Percentiles rank a stretch among this genome's conserved stretches.
Conservation (phyloP, 2,329 filamentous ascomycete genomes). For the Neofusicoccum umdonicola region DNA sequence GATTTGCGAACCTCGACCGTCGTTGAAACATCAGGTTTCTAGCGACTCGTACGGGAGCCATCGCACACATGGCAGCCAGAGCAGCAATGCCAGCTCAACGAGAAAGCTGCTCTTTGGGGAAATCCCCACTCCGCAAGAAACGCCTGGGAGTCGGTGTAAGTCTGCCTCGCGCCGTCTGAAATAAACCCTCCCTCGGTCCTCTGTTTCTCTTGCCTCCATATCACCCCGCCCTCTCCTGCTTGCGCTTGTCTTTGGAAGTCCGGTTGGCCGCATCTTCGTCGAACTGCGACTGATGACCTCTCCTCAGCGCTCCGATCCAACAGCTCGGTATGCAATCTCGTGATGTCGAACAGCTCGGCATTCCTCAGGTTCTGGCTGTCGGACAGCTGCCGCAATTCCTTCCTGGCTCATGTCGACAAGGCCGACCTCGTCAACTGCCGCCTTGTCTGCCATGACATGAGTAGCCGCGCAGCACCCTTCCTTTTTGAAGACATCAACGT, state of each 20-base stretch:
- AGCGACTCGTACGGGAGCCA: slow-evolving; percentile 17
- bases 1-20: slow-evolving; percentile 35
- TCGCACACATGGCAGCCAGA: slow-evolving; percentile 32
- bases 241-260: not conserved
- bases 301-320: slow-evolving; percentile 43
- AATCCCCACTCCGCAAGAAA: slow-evolving; percentile 45
- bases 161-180: slow-evolving; percentile 2
- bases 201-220: slow-evolving; percentile 11
- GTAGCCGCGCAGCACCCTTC: slow-evolving; percentile 65
- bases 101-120: slow-evolving; percentile 49
- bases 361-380: slow-evolving; percentile 52
- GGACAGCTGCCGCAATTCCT: slow-evolving; percentile 45
- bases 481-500: slow-evolving; percentile 68
- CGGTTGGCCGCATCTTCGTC: not conserved
- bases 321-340: slow-evolving; percentile 49
- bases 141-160: slow-evolving; percentile 20
- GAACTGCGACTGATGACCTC: slow-evolving; percentile 23
- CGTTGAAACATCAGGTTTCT: slow-evolving; percentile 21
- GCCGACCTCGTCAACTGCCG: slow-evolving; percentile 53
- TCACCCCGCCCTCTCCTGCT: no score
- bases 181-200: slow-evolving; percentile 14
- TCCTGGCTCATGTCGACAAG: slow-evolving; percentile 42
- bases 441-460: slow-evolving; percentile 67
- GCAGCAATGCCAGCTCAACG: slow-evolving; percentile 36
- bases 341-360: slow-evolving; percentile 47